Evolutionary conservation across 306 rosid species (phyloP).

Genomic region (Glycine soja): DNA sequence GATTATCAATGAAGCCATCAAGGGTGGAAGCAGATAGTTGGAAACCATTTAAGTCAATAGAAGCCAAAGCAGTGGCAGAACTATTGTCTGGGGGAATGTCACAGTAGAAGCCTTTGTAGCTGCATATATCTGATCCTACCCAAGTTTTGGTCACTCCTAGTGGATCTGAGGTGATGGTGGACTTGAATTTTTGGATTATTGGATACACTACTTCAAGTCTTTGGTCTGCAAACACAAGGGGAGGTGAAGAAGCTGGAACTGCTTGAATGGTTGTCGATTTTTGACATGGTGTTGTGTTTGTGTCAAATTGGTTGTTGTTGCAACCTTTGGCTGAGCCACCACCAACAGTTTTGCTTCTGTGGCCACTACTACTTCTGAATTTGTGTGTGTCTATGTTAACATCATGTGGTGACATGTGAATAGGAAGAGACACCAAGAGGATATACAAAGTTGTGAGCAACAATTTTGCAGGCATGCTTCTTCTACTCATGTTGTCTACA

Average conservation of each 20-base stretch:
- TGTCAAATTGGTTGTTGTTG: conserved; percentile 28
- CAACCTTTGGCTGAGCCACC: conserved; percentile 45
- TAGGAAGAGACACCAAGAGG: conserved; percentile 48
- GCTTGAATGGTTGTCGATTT: conserved; percentile 28
- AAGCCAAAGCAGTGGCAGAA: conserved; percentile 78
- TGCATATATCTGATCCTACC: conserved; percentile 82
- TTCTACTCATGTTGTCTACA: conserved; percentile 48
- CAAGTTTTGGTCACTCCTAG: conserved; percentile 70
- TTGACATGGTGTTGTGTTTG: conserved; percentile 31
- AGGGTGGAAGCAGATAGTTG: conserved; percentile 71
- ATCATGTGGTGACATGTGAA: conserved; percentile 41
- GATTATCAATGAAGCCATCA: conserved; percentile 80
- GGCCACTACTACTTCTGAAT: conserved; percentile 16
- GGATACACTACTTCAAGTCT: conserved; percentile 73
- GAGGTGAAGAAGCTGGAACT: conserved; percentile 49
- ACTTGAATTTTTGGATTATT: conserved; percentile 84
- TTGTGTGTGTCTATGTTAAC: conserved; percentile 7
- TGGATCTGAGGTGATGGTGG: conserved; percentile 75
- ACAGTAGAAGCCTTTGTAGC: conserved; percentile 81
- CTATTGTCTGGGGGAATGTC: conserved; percentile 75
- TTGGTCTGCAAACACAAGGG: conserved; percentile 69
- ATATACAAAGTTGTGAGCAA: conserved; percentile 44
- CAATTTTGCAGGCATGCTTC: conserved; percentile 23
- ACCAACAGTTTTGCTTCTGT: conserved; percentile 15
- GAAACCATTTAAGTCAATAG: conserved; percentile 86